Percentiles rank a stretch among this genome's conserved stretches.
Evolutionary conservation across 257 asterid genomes (phyloP).

Genomic region (Buddleja alternifolia): DNA sequence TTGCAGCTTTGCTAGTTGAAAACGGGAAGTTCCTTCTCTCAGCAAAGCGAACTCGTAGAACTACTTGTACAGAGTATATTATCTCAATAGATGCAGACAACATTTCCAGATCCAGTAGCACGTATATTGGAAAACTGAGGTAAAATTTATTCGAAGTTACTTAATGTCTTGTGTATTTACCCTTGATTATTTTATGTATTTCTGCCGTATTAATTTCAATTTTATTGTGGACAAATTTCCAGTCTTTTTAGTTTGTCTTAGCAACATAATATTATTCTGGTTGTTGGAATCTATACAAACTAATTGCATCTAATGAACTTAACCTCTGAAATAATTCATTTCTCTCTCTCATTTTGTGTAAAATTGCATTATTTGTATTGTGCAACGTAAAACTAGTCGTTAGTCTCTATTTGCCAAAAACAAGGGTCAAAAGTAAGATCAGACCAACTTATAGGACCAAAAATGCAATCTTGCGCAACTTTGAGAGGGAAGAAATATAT

Average conservation of each 20-base stretch:
- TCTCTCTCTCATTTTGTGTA: neutral
- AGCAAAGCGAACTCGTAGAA: conserved; percentile 59
- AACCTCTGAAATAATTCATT: neutral
- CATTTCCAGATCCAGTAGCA: conserved; percentile 57
- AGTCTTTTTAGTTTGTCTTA: neutral
- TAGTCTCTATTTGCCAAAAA: too few species aligned
- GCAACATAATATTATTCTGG: neutral
- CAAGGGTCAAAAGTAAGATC: too few species aligned
- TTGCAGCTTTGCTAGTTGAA: conserved; percentile 55
- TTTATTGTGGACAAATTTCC: neutral
- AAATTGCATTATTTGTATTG: neutral
- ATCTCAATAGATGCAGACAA: conserved; percentile 64
- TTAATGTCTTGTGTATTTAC: neutral
- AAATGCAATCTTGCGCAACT: too few species aligned
- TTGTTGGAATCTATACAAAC: neutral
- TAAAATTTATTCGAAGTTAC: conserved; percentile 7
- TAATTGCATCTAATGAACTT: neutral
- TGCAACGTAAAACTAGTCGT: neutral
- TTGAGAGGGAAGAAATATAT: too few species aligned
- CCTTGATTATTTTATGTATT: neutral
- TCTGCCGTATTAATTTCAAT: neutral
- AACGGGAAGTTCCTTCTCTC: conserved; percentile 66
- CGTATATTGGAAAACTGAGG: conserved; percentile 60
- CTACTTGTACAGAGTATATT: conserved; percentile 63
- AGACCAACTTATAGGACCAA: too few species aligned